Base-by-base conservation (phyloP, 495 filamentous ascomycete genomes). In the Penicillium maclennaniae region DNA sequence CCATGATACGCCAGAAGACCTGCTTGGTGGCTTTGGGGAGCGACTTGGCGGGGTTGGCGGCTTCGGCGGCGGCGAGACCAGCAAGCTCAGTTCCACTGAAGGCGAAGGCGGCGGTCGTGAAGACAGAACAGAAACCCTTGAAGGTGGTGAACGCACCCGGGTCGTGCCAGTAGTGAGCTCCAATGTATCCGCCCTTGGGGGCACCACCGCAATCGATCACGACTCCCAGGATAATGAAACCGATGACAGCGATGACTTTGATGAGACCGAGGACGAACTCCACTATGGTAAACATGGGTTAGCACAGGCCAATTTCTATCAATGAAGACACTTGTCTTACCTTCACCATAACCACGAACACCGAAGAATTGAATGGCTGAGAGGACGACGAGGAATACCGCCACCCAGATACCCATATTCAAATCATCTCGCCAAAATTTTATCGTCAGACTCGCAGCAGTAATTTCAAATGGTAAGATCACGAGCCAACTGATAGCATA, bases 361-460 rank as follows among this genome's bases (percentile, higher is more conserved):
- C 86, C 87, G 42, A 78, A 79, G 15, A 74, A 31, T 44, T 79
- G 74, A 17, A 79, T 65, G 1, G 59, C 16, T n/a, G 60, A 55
- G 6, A 78, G 63, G 4, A 65, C 58, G 36, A 69, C 54, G 4
- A 78, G 58, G 58, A 89, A 91, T 17, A 89, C 74, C 52, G 89
- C 83, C 56, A 92, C 78, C 56, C 84, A 73, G 10, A 88, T 83
- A 6, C 65, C 81, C 43, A 76, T 68, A 48, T 79, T 85, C 20
- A 85, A 66, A 39, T 76, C 67, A 7, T 69, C 65, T 25, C 66
- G 52, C 91, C 91, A 96, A 54, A 79, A 88, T 43, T 86, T 72
- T n/a, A 96, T 81, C 3, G 92, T 85, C 7, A 93, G 67, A 49
- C 86, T 83, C 21, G 88, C 85, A 28, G 89, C 91, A 0, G 87